phyloP scores from a whole-genome alignment of 495 filamentous ascomycete species.

The Penicillium canescens region DNA sequence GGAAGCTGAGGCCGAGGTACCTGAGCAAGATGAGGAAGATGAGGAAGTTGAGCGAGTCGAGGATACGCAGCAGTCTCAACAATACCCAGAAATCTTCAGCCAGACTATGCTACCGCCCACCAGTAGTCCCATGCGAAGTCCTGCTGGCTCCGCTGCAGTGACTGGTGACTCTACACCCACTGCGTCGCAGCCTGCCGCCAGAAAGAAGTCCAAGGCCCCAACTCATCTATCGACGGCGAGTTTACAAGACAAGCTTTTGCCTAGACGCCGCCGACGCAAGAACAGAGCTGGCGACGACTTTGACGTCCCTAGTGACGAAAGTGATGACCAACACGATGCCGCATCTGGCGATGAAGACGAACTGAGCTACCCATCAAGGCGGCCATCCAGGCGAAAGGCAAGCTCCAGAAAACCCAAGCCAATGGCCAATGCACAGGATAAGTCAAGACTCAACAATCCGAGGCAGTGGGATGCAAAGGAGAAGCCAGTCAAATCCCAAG shows the following conservation, averaged over 20 bases:
- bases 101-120: conserved; percentile 54
- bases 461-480: conserved; percentile 11
- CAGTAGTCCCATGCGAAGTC: conserved; percentile 54
- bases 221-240: conserved; percentile 45
- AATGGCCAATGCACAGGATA: conserved; percentile 10
- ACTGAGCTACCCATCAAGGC: conserved; percentile 30
- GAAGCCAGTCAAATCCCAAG: conserved; percentile 6
- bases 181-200: conserved; percentile 13
- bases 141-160: conserved; percentile 22
- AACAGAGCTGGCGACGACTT: conserved; percentile 13
- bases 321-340: conserved; percentile 35
- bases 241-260: conserved; percentile 49
- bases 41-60: conserved; percentile 3
- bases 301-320: conserved; percentile 30
- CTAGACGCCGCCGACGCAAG: conserved; percentile 37
- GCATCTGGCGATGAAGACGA: conserved; percentile 43
- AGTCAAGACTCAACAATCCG: conserved; percentile 16
- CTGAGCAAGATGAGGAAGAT: neutral
- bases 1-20: neutral
- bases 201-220: conserved; percentile 31
- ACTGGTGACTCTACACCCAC: conserved; percentile 12
- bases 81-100: conserved; percentile 40
- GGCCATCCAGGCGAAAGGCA: conserved; percentile 22
- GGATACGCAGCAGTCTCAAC: conserved; percentile 9
- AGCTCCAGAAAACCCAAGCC: conserved; percentile 18